Evolutionary conservation across 345 rosid species (phyloP).

Genomic region (Camelina hispida): DNA sequence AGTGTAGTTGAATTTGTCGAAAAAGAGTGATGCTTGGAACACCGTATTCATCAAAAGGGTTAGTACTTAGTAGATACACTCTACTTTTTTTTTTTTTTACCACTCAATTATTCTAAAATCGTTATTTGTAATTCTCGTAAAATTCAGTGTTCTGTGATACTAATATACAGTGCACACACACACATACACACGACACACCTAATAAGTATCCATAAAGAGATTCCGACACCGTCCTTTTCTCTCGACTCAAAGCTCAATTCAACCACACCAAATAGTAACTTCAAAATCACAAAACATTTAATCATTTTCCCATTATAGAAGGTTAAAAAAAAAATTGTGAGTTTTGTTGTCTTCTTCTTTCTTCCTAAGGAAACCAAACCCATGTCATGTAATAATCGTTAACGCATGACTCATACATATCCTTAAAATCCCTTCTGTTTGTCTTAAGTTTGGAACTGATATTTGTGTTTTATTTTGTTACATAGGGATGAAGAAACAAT

Average conservation of each 20-base stretch:
- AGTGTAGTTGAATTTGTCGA: too few species aligned
- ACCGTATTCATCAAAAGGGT: conserved; percentile 25
- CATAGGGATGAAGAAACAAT: conserved; percentile 43
- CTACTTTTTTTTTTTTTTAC: conserved; percentile 23
- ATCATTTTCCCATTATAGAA: conserved; percentile 13
- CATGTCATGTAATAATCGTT: conserved; percentile 29
- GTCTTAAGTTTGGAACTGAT: neutral
- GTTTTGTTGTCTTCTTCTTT: conserved; percentile 29
- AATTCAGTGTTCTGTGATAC: conserved; percentile 19
- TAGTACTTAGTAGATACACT: conserved; percentile 9
- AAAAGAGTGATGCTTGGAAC: conserved; percentile 28
- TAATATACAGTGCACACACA: conserved; percentile 20
- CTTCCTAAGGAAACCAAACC: conserved; percentile 23
- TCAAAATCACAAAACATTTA: conserved; percentile 2
- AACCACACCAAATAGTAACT: conserved; percentile 33
- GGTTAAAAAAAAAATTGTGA: conserved; percentile 1
- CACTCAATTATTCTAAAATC: neutral
- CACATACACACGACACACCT: conserved; percentile 26
- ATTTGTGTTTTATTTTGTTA: neutral
- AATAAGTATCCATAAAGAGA: conserved; percentile 33
- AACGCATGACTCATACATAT: conserved; percentile 21
- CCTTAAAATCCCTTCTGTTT: conserved; percentile 14
- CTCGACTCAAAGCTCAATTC: conserved; percentile 34
- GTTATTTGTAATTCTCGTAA: neutral
- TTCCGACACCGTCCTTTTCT: conserved; percentile 34